phyloP scores from a whole-genome alignment of 169 alveolate genomes.

The Eimeria zaria region DNA sequence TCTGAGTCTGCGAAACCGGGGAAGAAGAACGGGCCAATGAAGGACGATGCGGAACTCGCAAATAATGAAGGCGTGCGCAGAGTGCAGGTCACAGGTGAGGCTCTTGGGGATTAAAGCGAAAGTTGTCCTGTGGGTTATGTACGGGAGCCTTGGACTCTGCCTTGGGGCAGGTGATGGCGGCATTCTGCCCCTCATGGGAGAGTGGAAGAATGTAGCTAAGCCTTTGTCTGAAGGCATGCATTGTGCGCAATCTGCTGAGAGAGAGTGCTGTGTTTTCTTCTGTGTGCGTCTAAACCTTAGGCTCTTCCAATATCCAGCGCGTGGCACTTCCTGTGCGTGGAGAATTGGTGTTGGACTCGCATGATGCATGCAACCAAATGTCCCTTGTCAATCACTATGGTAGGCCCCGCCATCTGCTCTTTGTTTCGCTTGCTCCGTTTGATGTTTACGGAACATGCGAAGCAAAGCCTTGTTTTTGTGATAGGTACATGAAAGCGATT shows the following conservation, averaged over 20 bases:
- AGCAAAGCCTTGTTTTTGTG: too few relatives aligned
- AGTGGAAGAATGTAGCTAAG: neutral
- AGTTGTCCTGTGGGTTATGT: neutral
- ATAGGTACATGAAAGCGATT: neutral
- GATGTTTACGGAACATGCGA: neutral
- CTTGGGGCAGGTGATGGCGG: neutral
- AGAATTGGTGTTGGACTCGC: slow-evolving; percentile 94
- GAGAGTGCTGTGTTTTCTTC: neutral
- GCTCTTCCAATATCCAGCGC: slow-evolving; percentile 55
- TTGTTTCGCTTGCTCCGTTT: neutral
- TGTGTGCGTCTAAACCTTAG: neutral
- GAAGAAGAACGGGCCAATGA: slow-evolving; percentile 12
- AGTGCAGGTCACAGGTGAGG: slow-evolving; percentile 71
- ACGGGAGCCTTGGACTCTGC: neutral
- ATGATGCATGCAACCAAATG: slow-evolving; percentile 94
- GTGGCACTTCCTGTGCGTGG: slow-evolving; percentile 92
- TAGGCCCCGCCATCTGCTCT: neutral
- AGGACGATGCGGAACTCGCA: neutral
- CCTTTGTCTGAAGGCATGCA: neutral
- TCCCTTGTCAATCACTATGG: slow-evolving; percentile 95
- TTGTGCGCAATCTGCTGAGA: neutral
- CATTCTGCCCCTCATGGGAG: neutral
- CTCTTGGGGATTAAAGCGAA: neutral
- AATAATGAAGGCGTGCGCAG: slow-evolving; percentile 71
- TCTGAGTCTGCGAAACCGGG: neutral